Evolutionary conservation across 345 rosid genomes (phyloP).

Genomic region (Syzygium aromaticum): DNA sequence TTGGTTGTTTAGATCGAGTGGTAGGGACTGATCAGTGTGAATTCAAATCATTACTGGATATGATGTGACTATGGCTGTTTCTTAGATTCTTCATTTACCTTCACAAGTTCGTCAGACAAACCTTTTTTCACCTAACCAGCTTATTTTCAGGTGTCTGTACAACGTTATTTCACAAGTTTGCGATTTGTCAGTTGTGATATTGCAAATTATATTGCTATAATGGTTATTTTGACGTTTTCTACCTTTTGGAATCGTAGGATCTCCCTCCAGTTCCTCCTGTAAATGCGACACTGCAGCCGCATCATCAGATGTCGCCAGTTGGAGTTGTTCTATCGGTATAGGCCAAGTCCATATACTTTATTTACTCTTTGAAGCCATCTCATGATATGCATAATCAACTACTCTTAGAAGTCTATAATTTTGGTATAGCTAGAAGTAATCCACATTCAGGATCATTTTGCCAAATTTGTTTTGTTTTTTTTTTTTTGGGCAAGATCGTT

Average conservation of each 20-base stretch:
- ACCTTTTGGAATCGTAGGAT: conserved; percentile 22
- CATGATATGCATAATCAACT: not conserved
- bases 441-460: not conserved
- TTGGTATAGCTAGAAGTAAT: not conserved
- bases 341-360: not conserved
- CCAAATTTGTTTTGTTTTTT: not conserved
- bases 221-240: not conserved
- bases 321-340: conserved; percentile 78
- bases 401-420: not conserved
- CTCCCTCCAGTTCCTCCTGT: conserved; percentile 85
- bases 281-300: conserved; percentile 41
- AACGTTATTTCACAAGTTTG: not conserved
- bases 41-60: not conserved
- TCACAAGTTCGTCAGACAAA: not conserved
- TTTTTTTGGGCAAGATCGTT: not conserved
- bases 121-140: not conserved
- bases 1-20: not conserved
- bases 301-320: conserved; percentile 69
- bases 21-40: not conserved
- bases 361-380: not conserved
- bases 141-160: not conserved
- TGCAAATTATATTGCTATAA: not conserved
- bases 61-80: not conserved
- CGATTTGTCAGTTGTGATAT: not conserved
- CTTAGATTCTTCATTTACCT: not conserved